phyloP scores from a whole-genome alignment of 2,329 filamentous ascomycete genomes.

The Penicillium carneum region DNA sequence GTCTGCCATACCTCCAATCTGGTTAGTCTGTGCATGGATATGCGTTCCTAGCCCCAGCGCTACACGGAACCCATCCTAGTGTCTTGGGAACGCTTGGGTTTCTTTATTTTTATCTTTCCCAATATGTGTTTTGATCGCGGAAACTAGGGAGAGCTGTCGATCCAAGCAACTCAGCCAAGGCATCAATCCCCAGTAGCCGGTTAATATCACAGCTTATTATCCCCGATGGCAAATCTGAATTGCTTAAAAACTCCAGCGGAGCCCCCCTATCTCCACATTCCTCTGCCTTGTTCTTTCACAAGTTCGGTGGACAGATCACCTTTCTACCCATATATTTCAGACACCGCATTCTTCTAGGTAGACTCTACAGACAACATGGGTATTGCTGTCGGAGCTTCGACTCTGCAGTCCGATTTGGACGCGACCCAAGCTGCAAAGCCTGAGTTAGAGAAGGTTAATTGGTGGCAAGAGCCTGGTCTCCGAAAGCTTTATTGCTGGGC shows the following conservation, averaged over 20 bases:
- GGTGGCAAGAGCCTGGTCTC: slow-evolving; percentile 65
- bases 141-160: slow-evolving; percentile 6
- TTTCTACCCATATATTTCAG: background rate
- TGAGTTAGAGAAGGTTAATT: slow-evolving; percentile 63
- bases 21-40: slow-evolving; percentile 2
- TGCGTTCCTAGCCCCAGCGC: background rate
- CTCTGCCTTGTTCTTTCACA: slow-evolving; percentile 3
- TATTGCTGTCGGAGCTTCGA: slow-evolving; percentile 23
- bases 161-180: slow-evolving; percentile 5
- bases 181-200: slow-evolving; percentile 17
- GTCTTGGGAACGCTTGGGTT: background rate
- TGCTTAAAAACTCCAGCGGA: slow-evolving; percentile 16
- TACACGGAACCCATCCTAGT: slow-evolving; percentile 1
- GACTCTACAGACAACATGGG: slow-evolving; percentile 18
- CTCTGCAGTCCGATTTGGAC: slow-evolving; percentile 23
- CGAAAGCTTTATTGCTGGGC: slow-evolving; percentile 63
- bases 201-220: slow-evolving; percentile 6
- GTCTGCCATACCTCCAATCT: background rate
- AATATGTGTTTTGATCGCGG: background rate
- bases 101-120: background rate
- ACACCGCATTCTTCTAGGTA: background rate
- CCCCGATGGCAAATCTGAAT: slow-evolving; percentile 14
- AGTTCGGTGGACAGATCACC: background rate
- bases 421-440: slow-evolving; percentile 51
- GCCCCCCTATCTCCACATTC: background rate